Evolutionary conservation across 805 yeast species (phyloP).

Genomic region (Lachancea lanzarotensis): DNA sequence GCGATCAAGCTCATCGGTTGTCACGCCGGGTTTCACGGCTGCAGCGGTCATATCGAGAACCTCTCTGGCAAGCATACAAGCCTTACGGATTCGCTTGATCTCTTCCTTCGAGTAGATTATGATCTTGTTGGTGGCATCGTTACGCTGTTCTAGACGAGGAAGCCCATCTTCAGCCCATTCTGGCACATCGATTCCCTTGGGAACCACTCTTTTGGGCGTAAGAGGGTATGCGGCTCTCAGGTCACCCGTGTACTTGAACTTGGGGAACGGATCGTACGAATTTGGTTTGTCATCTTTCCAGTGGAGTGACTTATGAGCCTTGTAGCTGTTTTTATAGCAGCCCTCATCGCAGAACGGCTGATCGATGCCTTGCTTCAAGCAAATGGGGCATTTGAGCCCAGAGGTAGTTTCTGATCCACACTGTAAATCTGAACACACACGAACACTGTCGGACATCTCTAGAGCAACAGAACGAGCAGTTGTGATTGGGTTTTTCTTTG

Average conservation of each 20-base stretch:
- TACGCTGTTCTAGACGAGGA: slow-evolving; percentile 70
- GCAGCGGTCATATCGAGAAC: slow-evolving; percentile 86
- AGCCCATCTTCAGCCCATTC: slow-evolving; percentile 79
- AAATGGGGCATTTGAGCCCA: slow-evolving; percentile 80
- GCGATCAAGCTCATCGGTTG: slow-evolving; percentile 87
- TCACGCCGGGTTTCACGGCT: slow-evolving; percentile 76
- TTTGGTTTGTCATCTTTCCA: slow-evolving; percentile 49
- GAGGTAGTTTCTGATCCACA: slow-evolving; percentile 81
- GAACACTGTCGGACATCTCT: slow-evolving; percentile 3
- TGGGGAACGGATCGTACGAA: slow-evolving; percentile 84
- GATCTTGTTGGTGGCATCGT: slow-evolving; percentile 63
- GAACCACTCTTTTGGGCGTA: slow-evolving; percentile 62
- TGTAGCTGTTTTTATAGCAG: slow-evolving; percentile 72
- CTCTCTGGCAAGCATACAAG: slow-evolving; percentile 74
- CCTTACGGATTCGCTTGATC: slow-evolving; percentile 66
- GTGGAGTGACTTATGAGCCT: slow-evolving; percentile 71
- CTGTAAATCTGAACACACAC: slow-evolving; percentile 65
- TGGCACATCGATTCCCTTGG: slow-evolving; percentile 64
- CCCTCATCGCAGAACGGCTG: slow-evolving; percentile 72
- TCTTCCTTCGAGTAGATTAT: slow-evolving; percentile 59
- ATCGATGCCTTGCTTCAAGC: slow-evolving; percentile 63
- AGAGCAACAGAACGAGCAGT: background rate
- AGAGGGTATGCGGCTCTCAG: slow-evolving; percentile 79
- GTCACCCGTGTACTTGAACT: slow-evolving; percentile 64
- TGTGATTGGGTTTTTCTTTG: background rate